These are phyloP conservation scores for Fusarium burgessii DNA, from an alignment of 2,329 filamentous ascomycete genomes.

Conservation along the genomic window DNA sequence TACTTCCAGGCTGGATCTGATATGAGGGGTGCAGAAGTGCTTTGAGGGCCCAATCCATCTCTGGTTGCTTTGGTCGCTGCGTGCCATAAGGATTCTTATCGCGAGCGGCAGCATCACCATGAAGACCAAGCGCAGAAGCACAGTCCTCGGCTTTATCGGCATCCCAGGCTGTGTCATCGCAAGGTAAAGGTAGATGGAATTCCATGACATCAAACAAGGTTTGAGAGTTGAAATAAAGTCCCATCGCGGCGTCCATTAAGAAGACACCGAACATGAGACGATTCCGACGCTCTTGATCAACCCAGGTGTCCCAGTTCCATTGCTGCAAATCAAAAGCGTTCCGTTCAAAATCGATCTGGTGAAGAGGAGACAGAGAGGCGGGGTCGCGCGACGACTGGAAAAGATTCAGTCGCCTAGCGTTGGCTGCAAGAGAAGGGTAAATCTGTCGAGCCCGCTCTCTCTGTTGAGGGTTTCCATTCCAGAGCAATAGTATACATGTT, in stretches of 20 bases:
- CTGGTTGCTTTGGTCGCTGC: constrained; percentile 72
- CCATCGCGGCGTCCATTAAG: constrained; percentile 72
- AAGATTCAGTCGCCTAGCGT: constrained; percentile 69
- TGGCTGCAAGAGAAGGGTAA: constrained; percentile 66
- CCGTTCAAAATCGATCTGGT: constrained; percentile 65
- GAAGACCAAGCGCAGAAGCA: constrained; percentile 72
- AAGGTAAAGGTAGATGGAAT: constrained; percentile 74
- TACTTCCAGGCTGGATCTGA: constrained; percentile 72
- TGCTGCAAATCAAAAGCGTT: constrained; percentile 60
- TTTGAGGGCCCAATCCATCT: constrained; percentile 70
- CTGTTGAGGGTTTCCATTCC: constrained; percentile 77
- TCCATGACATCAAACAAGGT: constrained; percentile 74
- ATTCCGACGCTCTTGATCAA: constrained; percentile 77
- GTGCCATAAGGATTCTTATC: constrained; percentile 71
- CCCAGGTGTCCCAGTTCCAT: constrained; percentile 76
- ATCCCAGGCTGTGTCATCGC: constrained; percentile 81
- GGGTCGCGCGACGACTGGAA: constrained; percentile 64
- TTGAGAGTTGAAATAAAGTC: constrained; percentile 77
- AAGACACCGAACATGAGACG: constrained; percentile 74
- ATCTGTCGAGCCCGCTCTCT: constrained; percentile 71
- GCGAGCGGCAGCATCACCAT: constrained; percentile 67
- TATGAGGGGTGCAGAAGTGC: constrained; percentile 70
- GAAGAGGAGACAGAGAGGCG: constrained; percentile 68
- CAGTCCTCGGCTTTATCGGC: constrained; percentile 70
- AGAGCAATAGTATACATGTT: constrained; percentile 71